Evolutionary conservation across 768 basidiomycete genomes (phyloP).

Genomic region (Rhizopogon vulgaris): DNA sequence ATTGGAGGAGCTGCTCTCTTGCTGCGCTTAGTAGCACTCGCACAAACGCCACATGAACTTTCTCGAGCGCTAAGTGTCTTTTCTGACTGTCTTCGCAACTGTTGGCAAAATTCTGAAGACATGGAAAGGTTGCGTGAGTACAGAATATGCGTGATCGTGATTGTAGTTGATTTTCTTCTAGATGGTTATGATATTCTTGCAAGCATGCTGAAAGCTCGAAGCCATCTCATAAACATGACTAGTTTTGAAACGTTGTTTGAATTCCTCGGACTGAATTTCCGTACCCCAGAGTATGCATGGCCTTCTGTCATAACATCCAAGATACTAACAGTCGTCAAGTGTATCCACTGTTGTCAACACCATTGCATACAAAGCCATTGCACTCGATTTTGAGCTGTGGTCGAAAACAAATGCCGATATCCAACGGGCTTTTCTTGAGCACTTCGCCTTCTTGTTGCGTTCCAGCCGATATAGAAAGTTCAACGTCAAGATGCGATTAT

Average conservation of each 20-base stretch:
- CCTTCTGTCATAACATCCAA: not conserved
- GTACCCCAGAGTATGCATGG: constrained; percentile 63
- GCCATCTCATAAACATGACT: constrained; percentile 69
- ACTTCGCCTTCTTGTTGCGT: constrained; percentile 70
- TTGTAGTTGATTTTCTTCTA: constrained; percentile 22
- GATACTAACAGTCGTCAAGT: constrained; percentile 30
- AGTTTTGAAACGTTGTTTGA: constrained; percentile 80
- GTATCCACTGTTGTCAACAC: constrained; percentile 79
- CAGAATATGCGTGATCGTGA: not conserved
- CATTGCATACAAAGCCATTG: constrained; percentile 75
- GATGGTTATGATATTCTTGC: constrained; percentile 87
- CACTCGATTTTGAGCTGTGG: constrained; percentile 91
- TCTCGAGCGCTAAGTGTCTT: constrained; percentile 68
- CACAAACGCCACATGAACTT: constrained; percentile 73
- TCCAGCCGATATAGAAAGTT: constrained; percentile 71
- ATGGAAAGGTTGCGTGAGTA: constrained; percentile 81
- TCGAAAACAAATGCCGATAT: constrained; percentile 63
- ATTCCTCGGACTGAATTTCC: constrained; percentile 81
- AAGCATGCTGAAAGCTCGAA: constrained; percentile 66
- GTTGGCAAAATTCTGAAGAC: constrained; percentile 93
- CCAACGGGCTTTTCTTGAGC: constrained; percentile 74
- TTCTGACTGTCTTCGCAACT: constrained; percentile 71
- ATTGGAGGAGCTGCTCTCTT: constrained; percentile 77
- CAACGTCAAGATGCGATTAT: constrained; percentile 68
- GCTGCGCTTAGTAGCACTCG: constrained; percentile 69